A percentile compares a stretch with the other conserved stretches of the same genome.
phyloP scores from a whole-genome alignment of 208 protist species.

The Tritrichomonas musculus region DNA sequence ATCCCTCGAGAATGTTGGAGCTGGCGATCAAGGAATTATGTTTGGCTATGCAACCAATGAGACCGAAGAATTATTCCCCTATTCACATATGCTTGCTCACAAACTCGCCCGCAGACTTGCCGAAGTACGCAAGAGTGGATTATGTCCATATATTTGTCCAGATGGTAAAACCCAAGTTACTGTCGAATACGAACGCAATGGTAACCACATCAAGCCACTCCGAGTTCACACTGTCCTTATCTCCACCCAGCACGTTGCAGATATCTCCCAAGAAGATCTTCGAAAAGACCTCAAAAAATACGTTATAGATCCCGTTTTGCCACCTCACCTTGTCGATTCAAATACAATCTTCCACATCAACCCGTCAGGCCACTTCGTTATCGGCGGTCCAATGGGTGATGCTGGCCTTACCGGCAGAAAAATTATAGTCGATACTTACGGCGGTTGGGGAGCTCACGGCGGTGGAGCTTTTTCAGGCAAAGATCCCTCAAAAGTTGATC shows the following conservation, averaged over 20 bases:
- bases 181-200: conserved; percentile 89
- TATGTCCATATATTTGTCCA: conserved; percentile 55
- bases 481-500: conserved; percentile 98
- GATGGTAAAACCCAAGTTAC: conserved; percentile 98
- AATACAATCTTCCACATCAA: conserved; percentile 93
- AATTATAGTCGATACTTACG: conserved; percentile 99
- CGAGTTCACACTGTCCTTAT: conserved; percentile 95
- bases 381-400: conserved; percentile 97
- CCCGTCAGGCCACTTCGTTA: conserved; percentile 95
- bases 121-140: conserved; percentile 82
- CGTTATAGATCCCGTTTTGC: conserved; percentile 84
- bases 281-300: conserved; percentile 75
- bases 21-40: conserved; percentile 97
- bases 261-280: conserved; percentile 51
- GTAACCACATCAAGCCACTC: conserved; percentile 69
- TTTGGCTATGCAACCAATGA: conserved; percentile 99
- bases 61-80: conserved; percentile 90
- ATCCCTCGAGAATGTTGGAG: conserved; percentile 83
- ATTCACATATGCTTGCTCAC: conserved; percentile 86
- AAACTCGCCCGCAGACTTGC: conserved; percentile 79
- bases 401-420: conserved; percentile 98
- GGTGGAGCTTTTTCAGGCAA: conserved; percentile 99
- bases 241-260: conserved; percentile 91
- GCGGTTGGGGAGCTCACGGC: conserved; percentile 98
- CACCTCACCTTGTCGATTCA: conserved; percentile 76